phyloP scores from a whole-genome alignment of 495 filamentous ascomycete species.

The Penicillium psychrofluorescens region DNA sequence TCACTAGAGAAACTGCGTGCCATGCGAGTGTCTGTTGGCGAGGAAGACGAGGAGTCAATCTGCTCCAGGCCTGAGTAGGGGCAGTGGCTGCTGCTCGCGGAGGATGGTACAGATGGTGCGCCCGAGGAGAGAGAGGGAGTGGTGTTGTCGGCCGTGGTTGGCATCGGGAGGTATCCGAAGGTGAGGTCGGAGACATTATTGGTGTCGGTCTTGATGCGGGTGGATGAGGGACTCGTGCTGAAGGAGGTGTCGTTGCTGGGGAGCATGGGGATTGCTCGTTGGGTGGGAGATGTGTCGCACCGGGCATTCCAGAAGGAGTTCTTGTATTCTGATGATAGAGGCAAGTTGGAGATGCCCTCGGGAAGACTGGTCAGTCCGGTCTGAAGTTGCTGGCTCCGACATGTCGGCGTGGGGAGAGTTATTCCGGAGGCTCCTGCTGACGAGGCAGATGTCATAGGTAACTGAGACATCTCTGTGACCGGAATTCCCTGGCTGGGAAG shows the following conservation, averaged over 20 bases:
- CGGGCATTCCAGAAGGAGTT: conserved; percentile 11
- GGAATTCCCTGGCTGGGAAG: conserved; percentile 16
- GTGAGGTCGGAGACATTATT: conserved; percentile 18
- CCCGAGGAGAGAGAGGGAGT: conserved; percentile 1
- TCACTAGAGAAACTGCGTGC: conserved; percentile 16
- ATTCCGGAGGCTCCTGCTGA: conserved; percentile 23
- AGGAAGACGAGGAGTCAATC: conserved; percentile 8
- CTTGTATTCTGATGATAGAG: conserved; percentile 8
- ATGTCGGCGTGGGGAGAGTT: conserved; percentile 28
- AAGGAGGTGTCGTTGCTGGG: conserved; percentile 10
- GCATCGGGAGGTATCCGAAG: conserved; percentile 24
- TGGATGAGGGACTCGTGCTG: conserved; percentile 6
- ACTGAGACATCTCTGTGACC: conserved; percentile 13
- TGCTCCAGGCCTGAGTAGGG: conserved; percentile 14
- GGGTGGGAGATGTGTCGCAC: neutral
- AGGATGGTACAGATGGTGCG: conserved; percentile 5
- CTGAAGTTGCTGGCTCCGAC: conserved; percentile 12
- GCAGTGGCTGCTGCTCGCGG: conserved; percentile 3
- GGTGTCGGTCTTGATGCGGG: conserved; percentile 10
- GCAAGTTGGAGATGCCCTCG: conserved; percentile 10
- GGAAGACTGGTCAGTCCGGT: conserved; percentile 5
- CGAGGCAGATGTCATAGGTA: conserved; percentile 13
- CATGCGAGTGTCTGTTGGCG: conserved; percentile 5
- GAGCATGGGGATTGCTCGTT: conserved; percentile 2
- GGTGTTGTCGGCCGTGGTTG: conserved; percentile 8